phyloP scores from a whole-genome alignment of 768 basidiomycete genomes.

The Leccinum fibrillosum region DNA sequence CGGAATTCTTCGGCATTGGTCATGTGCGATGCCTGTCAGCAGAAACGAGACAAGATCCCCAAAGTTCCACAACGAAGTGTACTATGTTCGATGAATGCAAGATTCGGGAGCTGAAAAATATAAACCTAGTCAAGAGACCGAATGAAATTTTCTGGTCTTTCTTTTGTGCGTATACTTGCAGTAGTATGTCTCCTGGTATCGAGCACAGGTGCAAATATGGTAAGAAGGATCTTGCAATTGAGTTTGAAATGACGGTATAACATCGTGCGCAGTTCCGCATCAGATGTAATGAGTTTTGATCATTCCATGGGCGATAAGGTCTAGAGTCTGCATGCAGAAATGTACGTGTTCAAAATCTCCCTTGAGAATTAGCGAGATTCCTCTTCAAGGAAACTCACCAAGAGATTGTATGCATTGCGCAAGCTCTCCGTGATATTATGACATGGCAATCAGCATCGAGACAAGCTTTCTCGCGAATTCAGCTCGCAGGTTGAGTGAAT shows the following conservation, averaged over 20 bases:
- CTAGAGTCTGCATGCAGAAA: not conserved
- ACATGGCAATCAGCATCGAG: slow-evolving; percentile 2
- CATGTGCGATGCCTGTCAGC: not conserved
- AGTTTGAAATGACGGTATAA: not conserved
- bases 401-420: not conserved
- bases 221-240: not conserved
- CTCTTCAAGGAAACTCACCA: not conserved
- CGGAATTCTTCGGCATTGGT: not conserved
- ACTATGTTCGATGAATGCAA: not conserved
- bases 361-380: not conserved
- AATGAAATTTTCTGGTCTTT: too few species aligned
- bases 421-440: not conserved
- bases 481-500: not conserved
- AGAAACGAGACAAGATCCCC: not conserved
- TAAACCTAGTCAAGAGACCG: too few species aligned
- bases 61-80: not conserved
- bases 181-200: not conserved
- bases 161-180: not conserved
- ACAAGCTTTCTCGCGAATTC: not conserved
- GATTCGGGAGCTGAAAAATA: not conserved
- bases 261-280: too few species aligned
- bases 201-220: not conserved
- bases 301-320: not conserved
- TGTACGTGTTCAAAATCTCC: not conserved
- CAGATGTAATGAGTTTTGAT: not conserved